A percentile compares a stretch with the other conserved stretches of the same genome.
These are phyloP conservation scores for Mycena olivaceomarginata DNA, from an alignment of 768 basidiomycete species.

Conservation along the genomic window DNA sequence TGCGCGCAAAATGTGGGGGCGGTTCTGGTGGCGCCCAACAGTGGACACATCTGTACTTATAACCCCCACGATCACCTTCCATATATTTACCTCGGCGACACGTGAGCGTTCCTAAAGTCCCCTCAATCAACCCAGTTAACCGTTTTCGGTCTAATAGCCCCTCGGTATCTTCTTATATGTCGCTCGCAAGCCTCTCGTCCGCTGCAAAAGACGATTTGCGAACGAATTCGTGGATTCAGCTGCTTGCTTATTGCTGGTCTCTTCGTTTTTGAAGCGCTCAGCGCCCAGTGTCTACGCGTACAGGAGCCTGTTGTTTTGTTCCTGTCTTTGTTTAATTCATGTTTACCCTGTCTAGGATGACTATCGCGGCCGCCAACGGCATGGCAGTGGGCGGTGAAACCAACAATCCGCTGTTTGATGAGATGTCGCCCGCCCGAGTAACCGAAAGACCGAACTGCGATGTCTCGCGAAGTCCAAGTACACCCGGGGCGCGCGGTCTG, in stretches of 20 bases:
- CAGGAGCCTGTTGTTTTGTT: not conserved
- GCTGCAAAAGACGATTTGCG: no score
- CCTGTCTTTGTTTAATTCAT: not conserved
- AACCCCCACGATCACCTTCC: not conserved
- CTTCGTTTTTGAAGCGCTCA: not conserved
- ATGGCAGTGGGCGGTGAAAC: no score
- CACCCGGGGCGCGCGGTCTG: no score
- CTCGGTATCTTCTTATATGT: not conserved
- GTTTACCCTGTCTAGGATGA: no score
- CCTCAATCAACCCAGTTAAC: not conserved
- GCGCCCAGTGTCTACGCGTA: no score
- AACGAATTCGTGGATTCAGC: not conserved
- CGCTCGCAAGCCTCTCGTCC: no score
- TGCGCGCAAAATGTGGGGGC: not conserved
- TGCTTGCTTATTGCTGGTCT: not conserved
- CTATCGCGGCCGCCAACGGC: no score
- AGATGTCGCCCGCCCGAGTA: no score
- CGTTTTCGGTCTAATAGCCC: not conserved
- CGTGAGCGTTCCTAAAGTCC: conserved; percentile 12
- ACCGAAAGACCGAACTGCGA: no score
- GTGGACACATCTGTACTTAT: not conserved
- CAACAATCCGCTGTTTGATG: no score
- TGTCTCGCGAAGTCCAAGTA: no score
- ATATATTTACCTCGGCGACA: not conserved
- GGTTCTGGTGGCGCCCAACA: not conserved